Evolutionary conservation across 2,329 filamentous ascomycete genomes (phyloP).

Genomic region (Alternaria sp.): DNA sequence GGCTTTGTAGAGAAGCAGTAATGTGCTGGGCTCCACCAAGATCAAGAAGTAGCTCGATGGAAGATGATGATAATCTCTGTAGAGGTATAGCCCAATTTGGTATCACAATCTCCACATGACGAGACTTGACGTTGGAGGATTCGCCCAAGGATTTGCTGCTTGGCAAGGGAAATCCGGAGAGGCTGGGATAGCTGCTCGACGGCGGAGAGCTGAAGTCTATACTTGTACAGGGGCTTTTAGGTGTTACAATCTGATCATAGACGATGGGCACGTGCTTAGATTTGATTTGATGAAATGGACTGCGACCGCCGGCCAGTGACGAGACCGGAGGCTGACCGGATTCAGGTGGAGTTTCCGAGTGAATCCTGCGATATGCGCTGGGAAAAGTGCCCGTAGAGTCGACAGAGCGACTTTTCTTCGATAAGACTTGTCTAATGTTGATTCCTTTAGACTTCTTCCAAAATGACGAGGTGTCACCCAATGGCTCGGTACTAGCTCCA

Average conservation of each 20-base stretch:
- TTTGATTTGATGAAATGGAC: constrained; percentile 39
- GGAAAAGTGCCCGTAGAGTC: constrained; percentile 43
- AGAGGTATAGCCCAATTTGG: constrained; percentile 56
- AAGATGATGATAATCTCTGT: constrained; percentile 49
- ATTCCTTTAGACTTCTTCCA: constrained; percentile 46
- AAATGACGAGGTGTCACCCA: constrained; percentile 42
- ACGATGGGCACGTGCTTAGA: constrained; percentile 58
- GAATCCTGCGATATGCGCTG: constrained; percentile 33
- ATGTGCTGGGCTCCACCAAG: constrained; percentile 26
- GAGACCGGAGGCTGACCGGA: constrained; percentile 32
- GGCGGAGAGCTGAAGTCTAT: constrained; percentile 45
- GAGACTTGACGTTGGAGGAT: constrained; percentile 45
- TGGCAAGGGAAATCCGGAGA: constrained; percentile 40
- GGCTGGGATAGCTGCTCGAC: constrained; percentile 42
- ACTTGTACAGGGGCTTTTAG: constrained; percentile 49
- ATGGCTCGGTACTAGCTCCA: constrained; percentile 47
- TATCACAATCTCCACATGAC: constrained; percentile 62
- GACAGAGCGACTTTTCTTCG: constrained; percentile 39
- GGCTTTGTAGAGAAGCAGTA: constrained; percentile 37
- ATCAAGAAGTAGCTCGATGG: constrained; percentile 41
- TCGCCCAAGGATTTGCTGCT: constrained; percentile 43
- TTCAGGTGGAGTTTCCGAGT: constrained; percentile 32
- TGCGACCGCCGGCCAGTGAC: constrained; percentile 30
- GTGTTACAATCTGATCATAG: constrained; percentile 52
- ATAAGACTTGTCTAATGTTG: constrained; percentile 41